These are phyloP conservation scores for Candida boleticola DNA, from an alignment of 805 yeast species.

Conservation along the genomic window DNA sequence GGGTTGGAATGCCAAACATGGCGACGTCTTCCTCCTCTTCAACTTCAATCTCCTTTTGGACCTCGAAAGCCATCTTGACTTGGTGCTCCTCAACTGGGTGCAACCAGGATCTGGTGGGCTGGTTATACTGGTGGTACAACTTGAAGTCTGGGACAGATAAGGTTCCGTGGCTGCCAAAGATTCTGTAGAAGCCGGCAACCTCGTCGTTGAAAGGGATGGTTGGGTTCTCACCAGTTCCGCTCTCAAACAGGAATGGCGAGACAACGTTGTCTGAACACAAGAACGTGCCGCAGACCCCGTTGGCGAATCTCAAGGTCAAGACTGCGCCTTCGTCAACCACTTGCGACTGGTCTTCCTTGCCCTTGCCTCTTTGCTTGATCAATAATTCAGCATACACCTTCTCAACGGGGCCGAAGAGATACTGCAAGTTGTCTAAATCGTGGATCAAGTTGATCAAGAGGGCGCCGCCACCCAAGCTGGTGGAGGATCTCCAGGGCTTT, in stretches of 20 bases:
- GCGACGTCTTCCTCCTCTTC: slow-evolving; percentile 8
- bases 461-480: slow-evolving; percentile 33
- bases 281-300: slow-evolving; percentile 36
- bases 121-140: slow-evolving; percentile 25
- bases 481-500: slow-evolving; percentile 32
- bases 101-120: slow-evolving; percentile 22
- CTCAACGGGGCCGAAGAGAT: slow-evolving; percentile 36
- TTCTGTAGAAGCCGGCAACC: slow-evolving; percentile 31
- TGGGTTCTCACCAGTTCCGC: slow-evolving; percentile 42
- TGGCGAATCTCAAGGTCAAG: slow-evolving; percentile 27
- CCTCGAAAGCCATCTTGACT: slow-evolving; percentile 16
- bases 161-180: slow-evolving; percentile 39
- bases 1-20: slow-evolving; percentile 21
- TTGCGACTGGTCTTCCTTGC: not conserved
- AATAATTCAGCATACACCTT: slow-evolving; percentile 36
- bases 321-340: slow-evolving; percentile 41
- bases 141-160: slow-evolving; percentile 37
- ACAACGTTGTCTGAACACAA: slow-evolving; percentile 37
- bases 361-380: slow-evolving; percentile 21
- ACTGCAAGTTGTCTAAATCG: slow-evolving; percentile 37
- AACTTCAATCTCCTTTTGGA: slow-evolving; percentile 5
- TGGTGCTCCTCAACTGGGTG: slow-evolving; percentile 15
- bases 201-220: slow-evolving; percentile 28
- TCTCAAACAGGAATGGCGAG: slow-evolving; percentile 38
- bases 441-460: slow-evolving; percentile 38